These are phyloP conservation scores for Citrus maxima DNA, from an alignment of 345 rosid species.

Conservation along the genomic window DNA sequence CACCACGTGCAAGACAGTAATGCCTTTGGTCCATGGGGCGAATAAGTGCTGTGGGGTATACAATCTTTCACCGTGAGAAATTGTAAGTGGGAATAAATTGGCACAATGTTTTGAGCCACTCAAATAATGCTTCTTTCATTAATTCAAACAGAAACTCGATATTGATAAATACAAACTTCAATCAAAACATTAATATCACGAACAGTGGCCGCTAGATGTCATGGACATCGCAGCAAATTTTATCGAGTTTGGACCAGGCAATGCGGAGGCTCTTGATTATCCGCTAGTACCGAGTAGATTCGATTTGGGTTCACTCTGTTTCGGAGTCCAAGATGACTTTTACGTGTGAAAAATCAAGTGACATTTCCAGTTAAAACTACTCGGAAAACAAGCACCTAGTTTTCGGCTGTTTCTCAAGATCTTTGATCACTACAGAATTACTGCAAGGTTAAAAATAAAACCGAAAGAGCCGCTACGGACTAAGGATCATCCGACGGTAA, in stretches of 20 bases:
- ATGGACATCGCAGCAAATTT: neutral
- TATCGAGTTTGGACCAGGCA: neutral
- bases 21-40: no score
- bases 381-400: neutral
- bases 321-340: neutral
- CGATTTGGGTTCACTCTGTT: no score
- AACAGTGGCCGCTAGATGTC: neutral
- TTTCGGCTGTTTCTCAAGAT: neutral
- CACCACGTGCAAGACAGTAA: accelerated
- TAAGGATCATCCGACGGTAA: neutral
- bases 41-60: no score
- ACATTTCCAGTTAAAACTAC: neutral
- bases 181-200: neutral
- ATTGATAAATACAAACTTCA: neutral
- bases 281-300: neutral
- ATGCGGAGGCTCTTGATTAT: neutral
- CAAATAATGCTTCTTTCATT: neutral
- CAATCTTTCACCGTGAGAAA: no score
- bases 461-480: neutral
- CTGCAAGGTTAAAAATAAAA: neutral
- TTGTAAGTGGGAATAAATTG: no score
- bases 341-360: neutral
- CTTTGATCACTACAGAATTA: neutral
- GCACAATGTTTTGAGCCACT: no score
- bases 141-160: neutral